Conservation (phyloP, 2,329 filamentous ascomycete species). For the Trichophaea hybrida region DNA sequence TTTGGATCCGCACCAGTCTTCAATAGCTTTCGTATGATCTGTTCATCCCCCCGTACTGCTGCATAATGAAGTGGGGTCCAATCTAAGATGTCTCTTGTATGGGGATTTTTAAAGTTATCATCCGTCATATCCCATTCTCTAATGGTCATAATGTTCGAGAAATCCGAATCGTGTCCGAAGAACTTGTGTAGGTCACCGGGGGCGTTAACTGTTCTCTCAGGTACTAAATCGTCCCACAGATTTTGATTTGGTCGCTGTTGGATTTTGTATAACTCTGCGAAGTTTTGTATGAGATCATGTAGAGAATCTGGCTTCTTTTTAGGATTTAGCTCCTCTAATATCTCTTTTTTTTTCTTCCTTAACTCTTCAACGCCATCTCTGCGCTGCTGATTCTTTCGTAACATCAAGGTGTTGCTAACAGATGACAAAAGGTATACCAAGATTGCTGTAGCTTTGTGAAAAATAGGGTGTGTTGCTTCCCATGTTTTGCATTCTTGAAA, state of each 20-base stretch:
- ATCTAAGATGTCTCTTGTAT: conserved; percentile 17
- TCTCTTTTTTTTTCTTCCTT: background rate
- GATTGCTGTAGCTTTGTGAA: conserved; percentile 13
- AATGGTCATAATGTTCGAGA: background rate
- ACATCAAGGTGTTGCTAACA: conserved; percentile 9
- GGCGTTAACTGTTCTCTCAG: background rate
- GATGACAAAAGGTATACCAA: conserved; percentile 19
- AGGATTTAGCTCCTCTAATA: background rate
- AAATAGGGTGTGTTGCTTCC: background rate
- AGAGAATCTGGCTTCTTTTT: too few relatives aligned
- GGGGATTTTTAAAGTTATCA: background rate
- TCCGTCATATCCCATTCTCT: background rate
- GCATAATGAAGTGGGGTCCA: conserved; percentile 27
- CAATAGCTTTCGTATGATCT: background rate
- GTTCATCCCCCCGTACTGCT: background rate
- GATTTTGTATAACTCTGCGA: background rate
- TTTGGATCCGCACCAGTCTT: conserved; percentile 11
- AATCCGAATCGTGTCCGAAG: background rate
- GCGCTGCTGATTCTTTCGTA: background rate
- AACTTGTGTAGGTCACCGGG: background rate
- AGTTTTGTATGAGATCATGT: background rate
- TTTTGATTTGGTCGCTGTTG: background rate
- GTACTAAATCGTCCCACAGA: background rate
- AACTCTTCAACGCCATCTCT: background rate
- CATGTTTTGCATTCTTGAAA: background rate